Percentiles rank a stretch among this genome's conserved stretches.
Evolutionary conservation across 495 filamentous ascomycete genomes (phyloP).

Genomic region (Penicillium tannophilum): DNA sequence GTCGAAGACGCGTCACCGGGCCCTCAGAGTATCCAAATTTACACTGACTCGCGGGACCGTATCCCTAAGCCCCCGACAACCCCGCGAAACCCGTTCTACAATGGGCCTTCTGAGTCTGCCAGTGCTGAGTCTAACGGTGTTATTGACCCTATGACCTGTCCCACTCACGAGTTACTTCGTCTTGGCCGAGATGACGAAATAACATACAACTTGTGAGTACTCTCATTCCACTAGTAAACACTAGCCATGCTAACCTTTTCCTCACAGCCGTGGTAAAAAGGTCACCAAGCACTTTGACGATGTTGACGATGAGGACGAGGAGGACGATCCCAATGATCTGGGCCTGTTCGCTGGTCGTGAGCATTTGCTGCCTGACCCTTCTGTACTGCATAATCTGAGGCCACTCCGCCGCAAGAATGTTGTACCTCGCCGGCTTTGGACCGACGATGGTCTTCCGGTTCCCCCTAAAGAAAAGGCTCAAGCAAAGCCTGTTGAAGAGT

Average conservation of each 20-base stretch:
- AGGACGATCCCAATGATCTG: conserved; percentile 53
- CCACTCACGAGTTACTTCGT: neutral
- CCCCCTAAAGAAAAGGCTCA: neutral
- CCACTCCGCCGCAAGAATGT: conserved; percentile 72
- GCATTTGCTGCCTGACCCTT: conserved; percentile 18
- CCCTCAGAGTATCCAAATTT: conserved; percentile 65
- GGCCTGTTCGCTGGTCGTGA: conserved; percentile 41
- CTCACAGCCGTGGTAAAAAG: conserved; percentile 85
- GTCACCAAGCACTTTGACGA: conserved; percentile 65
- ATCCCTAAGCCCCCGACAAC: conserved; percentile 66
- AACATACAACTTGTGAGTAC: conserved; percentile 25
- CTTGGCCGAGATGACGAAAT: conserved; percentile 7
- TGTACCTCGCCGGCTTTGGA: conserved; percentile 86
- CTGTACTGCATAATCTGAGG: conserved; percentile 35
- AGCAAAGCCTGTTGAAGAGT: neutral
- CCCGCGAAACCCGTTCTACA: conserved; percentile 70
- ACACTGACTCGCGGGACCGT: conserved; percentile 85
- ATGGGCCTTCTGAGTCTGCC: neutral
- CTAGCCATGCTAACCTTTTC: conserved; percentile 57
- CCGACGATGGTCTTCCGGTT: conserved; percentile 23
- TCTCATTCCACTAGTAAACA: conserved; percentile 12
- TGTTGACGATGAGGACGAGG: conserved; percentile 44
- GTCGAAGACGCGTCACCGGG: conserved; percentile 45
- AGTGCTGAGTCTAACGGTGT: neutral
- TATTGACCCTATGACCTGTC: conserved; percentile 10